phyloP scores from a whole-genome alignment of 345 rosid genomes.

The Mangifera indica region DNA sequence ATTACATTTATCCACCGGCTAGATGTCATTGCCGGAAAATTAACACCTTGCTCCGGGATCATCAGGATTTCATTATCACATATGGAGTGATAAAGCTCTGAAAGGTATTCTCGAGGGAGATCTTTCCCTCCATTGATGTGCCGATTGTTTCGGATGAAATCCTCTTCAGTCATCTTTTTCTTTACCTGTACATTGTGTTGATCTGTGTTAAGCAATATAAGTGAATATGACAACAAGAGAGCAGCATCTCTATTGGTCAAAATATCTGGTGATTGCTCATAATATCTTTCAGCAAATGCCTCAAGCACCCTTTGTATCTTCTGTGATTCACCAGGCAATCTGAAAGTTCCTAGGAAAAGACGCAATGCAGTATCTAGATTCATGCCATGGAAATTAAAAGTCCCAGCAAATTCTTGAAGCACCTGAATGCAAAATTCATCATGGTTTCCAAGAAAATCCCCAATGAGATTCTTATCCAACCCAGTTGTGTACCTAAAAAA shows the following conservation, averaged over 20 bases:
- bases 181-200: conserved; percentile 97
- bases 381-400: conserved; percentile 98
- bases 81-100: conserved; percentile 83
- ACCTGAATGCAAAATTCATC: conserved; percentile 98
- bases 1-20: conserved; percentile 99
- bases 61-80: conserved; percentile 98
- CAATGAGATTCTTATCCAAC: conserved; percentile 96
- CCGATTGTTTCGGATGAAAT: conserved; percentile 92
- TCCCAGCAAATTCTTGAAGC: conserved; percentile 98
- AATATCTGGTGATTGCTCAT: conserved; percentile 90
- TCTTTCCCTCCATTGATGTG: conserved; percentile 91
- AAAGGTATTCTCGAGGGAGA: conserved; percentile 79
- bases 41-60: conserved; percentile 90
- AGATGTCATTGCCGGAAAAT: conserved; percentile 95
- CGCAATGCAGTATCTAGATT: conserved; percentile 92
- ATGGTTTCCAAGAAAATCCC: conserved; percentile 97
- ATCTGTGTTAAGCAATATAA: conserved; percentile 96
- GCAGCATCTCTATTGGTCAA: conserved; percentile 97
- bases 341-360: conserved; percentile 87
- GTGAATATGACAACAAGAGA: conserved; percentile 84
- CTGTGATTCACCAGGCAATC: conserved; percentile 98
- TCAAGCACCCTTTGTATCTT: conserved; percentile 97
- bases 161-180: conserved; percentile 98
- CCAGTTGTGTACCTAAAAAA: conserved; percentile 98
- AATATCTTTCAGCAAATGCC: conserved; percentile 97